Base-by-base conservation (phyloP, 768 basidiomycete genomes). In the Hydnomerulius pinastri region DNA sequence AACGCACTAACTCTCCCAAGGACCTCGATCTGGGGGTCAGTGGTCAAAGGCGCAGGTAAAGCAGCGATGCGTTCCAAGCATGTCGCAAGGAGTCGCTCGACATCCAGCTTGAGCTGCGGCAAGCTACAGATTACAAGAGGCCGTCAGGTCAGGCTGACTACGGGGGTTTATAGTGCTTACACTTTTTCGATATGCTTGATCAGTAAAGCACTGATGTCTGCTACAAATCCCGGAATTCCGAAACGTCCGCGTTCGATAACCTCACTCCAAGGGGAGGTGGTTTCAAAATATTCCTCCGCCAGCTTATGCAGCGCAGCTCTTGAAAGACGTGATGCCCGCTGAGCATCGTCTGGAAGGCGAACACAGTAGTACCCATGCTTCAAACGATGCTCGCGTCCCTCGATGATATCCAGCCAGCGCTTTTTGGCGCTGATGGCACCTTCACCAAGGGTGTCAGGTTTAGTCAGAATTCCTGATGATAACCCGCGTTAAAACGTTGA, bases 351-450 rank as follows among this genome's bases (percentile, higher is more conserved):
- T 0, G 83, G 82, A 8, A 85, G 79, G 36, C 82, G 82, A 24
- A 86, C 82, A 17, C 82, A 84, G 47, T 81, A 86, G 50, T 86
- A 87, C 6, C 86, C 79, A 45, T 81, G 81, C 30, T 59, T 73
- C 50, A 87, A 66, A 13, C 15, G 44, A 56, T 86, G 66, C 27
- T 57, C 21, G 35, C 70, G 71, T 27, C 79, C 81, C 50, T 80
- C 72, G 5, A 87, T 64, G 3, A 82, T 70, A 1, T 74, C 69
- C n/a, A 71, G 66, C 83, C 86, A 87, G 24, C 30, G 37, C 27
- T 69, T 39, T 13, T 68, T 76, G 38, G 71, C 38, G 35, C 75
- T 69, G 4, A 61, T 73, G 3, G 76, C 70, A 9, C 82, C 82
- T 0, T 54, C 36, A 1, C 67, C 61, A 1, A 90, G 64, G 4